Conservation (phyloP, 1,284 basidiomycete genomes). For the Leccinum angustisporum region DNA sequence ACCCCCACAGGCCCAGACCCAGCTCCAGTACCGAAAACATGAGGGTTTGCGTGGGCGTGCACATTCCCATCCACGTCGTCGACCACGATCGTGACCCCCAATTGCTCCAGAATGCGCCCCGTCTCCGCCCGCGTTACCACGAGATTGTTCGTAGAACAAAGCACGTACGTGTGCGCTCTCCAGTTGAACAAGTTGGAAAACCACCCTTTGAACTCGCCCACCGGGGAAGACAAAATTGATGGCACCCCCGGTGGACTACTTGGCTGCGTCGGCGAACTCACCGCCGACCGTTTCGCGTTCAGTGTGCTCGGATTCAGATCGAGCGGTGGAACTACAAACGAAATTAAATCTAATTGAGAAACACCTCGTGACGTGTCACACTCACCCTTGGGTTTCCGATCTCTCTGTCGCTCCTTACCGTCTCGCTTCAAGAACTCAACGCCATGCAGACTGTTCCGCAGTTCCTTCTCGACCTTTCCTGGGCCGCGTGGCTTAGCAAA, state of each 20-base stretch:
- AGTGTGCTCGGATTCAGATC: constrained; percentile 35
- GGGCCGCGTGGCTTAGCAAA: constrained; percentile 41
- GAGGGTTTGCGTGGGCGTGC: constrained; percentile 5
- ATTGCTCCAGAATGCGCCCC: constrained; percentile 61
- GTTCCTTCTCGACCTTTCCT: constrained; percentile 48
- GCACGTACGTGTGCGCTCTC: constrained; percentile 63
- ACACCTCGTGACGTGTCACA: not conserved
- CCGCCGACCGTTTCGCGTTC: constrained; percentile 38
- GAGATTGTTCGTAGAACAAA: constrained; percentile 69
- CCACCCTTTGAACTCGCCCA: constrained; percentile 82
- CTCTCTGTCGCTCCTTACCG: constrained; percentile 49
- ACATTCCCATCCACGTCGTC: constrained; percentile 45
- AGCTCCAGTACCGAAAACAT: not conserved
- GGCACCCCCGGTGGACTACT: constrained; percentile 23
- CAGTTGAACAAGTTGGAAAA: constrained; percentile 79
- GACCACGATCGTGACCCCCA: constrained; percentile 60
- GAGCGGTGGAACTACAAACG: constrained; percentile 34
- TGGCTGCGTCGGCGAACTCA: constrained; percentile 37
- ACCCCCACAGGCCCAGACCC: constrained; percentile 27
- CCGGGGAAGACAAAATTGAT: constrained; percentile 38
- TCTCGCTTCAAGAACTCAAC: constrained; percentile 37
- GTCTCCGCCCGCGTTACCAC: constrained; percentile 64
- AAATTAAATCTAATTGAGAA: not conserved
- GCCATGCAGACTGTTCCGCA: constrained; percentile 46
- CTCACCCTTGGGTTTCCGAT: constrained; percentile 56